These are phyloP conservation scores for Monascus purpureus DNA, from an alignment of 495 filamentous ascomycete genomes.

Conservation along the genomic window DNA sequence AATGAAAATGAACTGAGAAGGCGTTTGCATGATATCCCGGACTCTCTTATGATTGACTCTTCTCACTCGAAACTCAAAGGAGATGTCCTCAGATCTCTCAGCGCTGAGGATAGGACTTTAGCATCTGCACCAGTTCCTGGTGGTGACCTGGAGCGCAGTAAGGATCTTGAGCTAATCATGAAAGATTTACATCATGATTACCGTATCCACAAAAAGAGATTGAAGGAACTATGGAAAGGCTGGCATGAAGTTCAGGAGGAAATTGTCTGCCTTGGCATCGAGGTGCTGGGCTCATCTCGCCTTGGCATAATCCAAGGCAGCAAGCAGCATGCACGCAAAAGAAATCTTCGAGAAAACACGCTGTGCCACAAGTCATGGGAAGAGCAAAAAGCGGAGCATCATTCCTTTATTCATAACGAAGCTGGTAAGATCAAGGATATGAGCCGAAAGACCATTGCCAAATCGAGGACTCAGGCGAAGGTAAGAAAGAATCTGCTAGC, in stretches of 20 bases:
- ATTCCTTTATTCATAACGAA: neutral
- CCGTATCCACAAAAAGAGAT: conserved; percentile 3
- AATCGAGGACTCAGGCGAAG: neutral
- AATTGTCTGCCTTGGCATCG: conserved; percentile 1
- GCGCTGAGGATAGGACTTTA: neutral
- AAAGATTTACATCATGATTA: neutral
- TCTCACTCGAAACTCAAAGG: no score
- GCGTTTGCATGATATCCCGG: neutral
- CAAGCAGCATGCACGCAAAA: neutral
- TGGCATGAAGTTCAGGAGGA: conserved; percentile 6
- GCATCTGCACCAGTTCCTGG: no score
- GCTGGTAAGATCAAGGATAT: neutral
- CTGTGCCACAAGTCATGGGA: neutral
- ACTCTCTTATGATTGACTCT: neutral
- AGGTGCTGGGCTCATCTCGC: conserved; percentile 3
- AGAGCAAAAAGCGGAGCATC: neutral
- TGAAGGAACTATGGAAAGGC: conserved; percentile 6
- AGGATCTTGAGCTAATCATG: neutral
- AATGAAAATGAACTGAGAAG: neutral
- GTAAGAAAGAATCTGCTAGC: neutral
- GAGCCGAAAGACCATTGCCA: neutral
- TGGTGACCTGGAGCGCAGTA: no score
- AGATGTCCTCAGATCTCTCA: no score
- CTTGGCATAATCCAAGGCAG: neutral
- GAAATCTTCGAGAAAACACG: neutral